Base-by-base conservation (phyloP, 2,329 filamentous ascomycete species). In the Ceratocystis alfenasii region DNA sequence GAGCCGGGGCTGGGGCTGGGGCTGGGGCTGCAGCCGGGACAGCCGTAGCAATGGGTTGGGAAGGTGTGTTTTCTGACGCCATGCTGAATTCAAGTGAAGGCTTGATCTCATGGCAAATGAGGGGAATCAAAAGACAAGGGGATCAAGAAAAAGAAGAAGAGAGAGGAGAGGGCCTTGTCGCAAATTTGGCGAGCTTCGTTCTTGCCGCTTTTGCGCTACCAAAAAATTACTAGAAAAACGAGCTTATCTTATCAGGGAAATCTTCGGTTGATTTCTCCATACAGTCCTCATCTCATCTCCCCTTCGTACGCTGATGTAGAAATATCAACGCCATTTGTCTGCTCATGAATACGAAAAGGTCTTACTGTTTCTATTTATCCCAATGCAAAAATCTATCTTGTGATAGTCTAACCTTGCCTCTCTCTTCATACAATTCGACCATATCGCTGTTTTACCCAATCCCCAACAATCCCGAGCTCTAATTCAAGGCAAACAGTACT, bases 41-140 rank as follows among this genome's bases (percentile, higher is more conserved):
- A 41, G 63, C 63, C 33, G 20, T 2, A 44, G 61, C 61, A 44
- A 46, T 57, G 28, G 63, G 60, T 12, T 63, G 48, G 50, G 63
- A 60, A 63, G 59, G 65, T 30, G 63, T 30, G 61, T 63, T 68
- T 53, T 68, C 63, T 59, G 66, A 63, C 60, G 63, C 63, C 66
- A 68, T 68, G 41, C 50, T 65, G 33, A 45, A 57, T 55, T 44
- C 20, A 65, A 55, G 15, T 46, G 20, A 30, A 53, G 62, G 48
- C 33, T 62, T 20, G 48, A 41, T 65, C 55, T 65, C 66, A 68
- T 68, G 50, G 57, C 59, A 64, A 60, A 48, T 1, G 8, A 63
- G n/a, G 10, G 17, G 22, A 46, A 28, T 20, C 53, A 33, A 46
- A 44, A 41, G 46, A 25, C 36, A 20, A 62, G 10, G 22, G 55